Conservation (phyloP, 2,329 filamentous ascomycete species). For the Penicillium freii region DNA sequence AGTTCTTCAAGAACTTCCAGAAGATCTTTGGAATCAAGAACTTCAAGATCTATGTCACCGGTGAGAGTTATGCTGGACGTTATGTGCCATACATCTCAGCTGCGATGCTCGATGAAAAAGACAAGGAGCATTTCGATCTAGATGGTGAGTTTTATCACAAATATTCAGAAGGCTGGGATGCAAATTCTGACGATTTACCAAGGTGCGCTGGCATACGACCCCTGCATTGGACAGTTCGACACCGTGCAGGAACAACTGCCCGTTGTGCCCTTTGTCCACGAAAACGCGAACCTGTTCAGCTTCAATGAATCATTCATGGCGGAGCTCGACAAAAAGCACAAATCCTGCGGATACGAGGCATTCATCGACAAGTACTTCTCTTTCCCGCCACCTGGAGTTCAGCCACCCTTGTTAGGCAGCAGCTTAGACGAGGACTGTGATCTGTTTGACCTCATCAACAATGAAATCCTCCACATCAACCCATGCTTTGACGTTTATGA, state of each 20-base stretch:
- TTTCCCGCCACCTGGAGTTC: conserved; percentile 44
- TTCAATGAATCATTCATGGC: conserved; percentile 47
- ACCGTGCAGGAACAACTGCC: conserved; percentile 36
- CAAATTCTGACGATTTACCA: conserved; percentile 10
- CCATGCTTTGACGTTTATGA: conserved; percentile 80
- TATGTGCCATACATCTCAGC: conserved; percentile 72
- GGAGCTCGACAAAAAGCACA: conserved; percentile 41
- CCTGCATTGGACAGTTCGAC: conserved; percentile 50
- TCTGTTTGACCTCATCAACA: conserved; percentile 56
- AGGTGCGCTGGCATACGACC: conserved; percentile 68
- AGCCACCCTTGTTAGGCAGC: conserved; percentile 60
- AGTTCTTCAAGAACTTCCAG: conserved; percentile 78
- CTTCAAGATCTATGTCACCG: conserved; percentile 71
- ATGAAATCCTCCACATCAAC: conserved; percentile 59
- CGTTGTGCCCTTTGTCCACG: conserved; percentile 44
- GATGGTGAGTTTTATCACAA: conserved; percentile 44
- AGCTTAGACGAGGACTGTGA: conserved; percentile 52
- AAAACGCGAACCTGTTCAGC: conserved; percentile 45
- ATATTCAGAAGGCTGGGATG: not conserved
- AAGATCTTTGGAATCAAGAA: conserved; percentile 66
- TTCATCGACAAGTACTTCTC: conserved; percentile 54
- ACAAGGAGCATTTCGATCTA: conserved; percentile 67
- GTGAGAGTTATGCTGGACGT: conserved; percentile 69
- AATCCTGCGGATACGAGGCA: conserved; percentile 48
- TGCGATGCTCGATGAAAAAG: conserved; percentile 68